Base-by-base conservation (phyloP, 2,329 filamentous ascomycete species). In the Fusarium dimerum region DNA sequence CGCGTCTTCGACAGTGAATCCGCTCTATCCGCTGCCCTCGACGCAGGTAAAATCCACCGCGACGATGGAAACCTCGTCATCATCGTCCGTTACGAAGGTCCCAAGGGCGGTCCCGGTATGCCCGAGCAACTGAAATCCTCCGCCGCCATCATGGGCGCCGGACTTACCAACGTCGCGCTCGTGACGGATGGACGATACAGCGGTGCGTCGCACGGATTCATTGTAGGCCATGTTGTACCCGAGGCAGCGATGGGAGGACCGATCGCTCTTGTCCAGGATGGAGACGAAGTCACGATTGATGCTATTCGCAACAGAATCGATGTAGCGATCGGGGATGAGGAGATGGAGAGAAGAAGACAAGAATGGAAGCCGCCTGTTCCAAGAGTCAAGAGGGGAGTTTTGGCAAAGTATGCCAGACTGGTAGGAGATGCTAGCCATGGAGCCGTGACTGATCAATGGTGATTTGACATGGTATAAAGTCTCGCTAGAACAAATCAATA, bases 71-170 rank as follows among this genome's bases (percentile, higher is more conserved):
- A 95, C 67, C 80, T 96, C 13, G 93, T 97, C 17, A 77, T 97
- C 29, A 85, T 97, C 32, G 92, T 97, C 48, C 87, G 93, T 18
- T 97, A 97, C 69, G 93, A 97, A 70, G 93, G 93, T 0, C 93
- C 93, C 12, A 92, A 90, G 68, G 93, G 93, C 56, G 93, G 93
- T 0, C 93, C 93, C 0, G 93, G 93, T 41, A 97, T 97, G 93
- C 93, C 92, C 2, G 93, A 97, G 73, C 92, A 96, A 73, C 81
- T 97, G 42, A 91, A 89, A 69, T 90, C 93, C 11, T 89, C 84
- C 52, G 92, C 92, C 0, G 90, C 92, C 16, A 90, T 97, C 61
- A 96, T 96, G 88, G 93, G 93, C 45, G 93, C 93, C 1, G 89
- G 89, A 12, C 78, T 97, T 47, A 90, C 79, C 47, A 96, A 96